Conservation (phyloP, 805 yeast genomes). For the Suhomyces sp. region DNA sequence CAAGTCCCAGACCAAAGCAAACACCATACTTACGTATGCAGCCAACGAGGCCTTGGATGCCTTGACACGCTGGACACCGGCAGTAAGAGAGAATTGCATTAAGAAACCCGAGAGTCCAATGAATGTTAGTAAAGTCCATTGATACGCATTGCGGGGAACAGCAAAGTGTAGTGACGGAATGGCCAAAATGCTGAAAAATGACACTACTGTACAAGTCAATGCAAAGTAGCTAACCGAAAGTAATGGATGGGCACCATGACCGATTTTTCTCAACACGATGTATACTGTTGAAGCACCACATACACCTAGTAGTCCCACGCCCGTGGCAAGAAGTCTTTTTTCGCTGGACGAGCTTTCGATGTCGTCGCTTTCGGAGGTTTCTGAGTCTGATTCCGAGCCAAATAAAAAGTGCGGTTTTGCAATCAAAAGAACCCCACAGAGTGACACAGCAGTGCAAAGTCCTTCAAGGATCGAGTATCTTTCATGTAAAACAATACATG, state of each 20-base stretch:
- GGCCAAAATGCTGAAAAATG: slow-evolving; percentile 49
- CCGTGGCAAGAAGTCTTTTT: slow-evolving; percentile 59
- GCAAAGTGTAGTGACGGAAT: slow-evolving; percentile 60
- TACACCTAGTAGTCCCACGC: slow-evolving; percentile 64
- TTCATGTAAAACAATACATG: slow-evolving; percentile 66
- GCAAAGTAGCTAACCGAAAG: slow-evolving; percentile 78
- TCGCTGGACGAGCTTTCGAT: slow-evolving; percentile 53
- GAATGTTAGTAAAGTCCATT: slow-evolving; percentile 60
- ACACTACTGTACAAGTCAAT: slow-evolving; percentile 51
- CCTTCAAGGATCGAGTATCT: slow-evolving; percentile 65
- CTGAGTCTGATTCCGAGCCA: slow-evolving; percentile 38
- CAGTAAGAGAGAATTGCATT: slow-evolving; percentile 75
- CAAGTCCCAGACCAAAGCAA: slow-evolving; percentile 74
- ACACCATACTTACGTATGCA: slow-evolving; percentile 72
- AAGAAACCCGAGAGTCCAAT: slow-evolving; percentile 79
- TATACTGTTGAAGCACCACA: slow-evolving; percentile 68
- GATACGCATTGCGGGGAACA: slow-evolving; percentile 56
- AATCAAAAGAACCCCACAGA: slow-evolving; percentile 73
- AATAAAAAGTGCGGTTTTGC: slow-evolving; percentile 78
- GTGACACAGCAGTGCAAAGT: slow-evolving; percentile 62
- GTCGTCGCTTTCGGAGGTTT: slow-evolving; percentile 30
- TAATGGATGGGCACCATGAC: slow-evolving; percentile 75
- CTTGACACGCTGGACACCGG: slow-evolving; percentile 77
- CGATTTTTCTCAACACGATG: slow-evolving; percentile 70
- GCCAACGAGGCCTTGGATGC: slow-evolving; percentile 77